Percentiles rank a stretch among this genome's conserved stretches.
Evolutionary conservation across 139 green algal genomes (phyloP).

Genomic region (Chlamydomonas incerta): DNA sequence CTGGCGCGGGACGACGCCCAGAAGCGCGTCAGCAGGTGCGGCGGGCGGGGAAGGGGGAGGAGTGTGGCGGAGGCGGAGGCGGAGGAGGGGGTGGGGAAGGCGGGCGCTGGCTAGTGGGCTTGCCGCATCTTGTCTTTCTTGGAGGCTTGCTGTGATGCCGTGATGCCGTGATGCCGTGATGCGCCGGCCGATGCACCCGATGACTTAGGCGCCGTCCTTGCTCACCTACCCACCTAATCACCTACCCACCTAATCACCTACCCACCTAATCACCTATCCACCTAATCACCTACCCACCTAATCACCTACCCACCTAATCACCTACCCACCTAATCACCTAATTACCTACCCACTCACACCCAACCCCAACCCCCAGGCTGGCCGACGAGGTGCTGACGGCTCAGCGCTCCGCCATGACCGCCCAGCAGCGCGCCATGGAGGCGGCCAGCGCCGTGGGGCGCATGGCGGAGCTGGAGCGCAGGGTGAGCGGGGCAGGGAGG

Average conservation of each 20-base stretch:
- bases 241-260: too few species aligned
- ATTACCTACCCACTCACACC: neutral
- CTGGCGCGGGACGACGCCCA: conserved; percentile 1
- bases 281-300: too few species aligned
- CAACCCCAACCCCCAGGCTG: neutral
- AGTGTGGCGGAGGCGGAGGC: neutral
- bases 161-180: too few species aligned
- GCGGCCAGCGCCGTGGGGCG: neutral
- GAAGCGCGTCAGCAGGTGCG: neutral
- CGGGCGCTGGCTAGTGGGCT: too few species aligned
- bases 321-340: neutral
- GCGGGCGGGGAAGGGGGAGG: neutral
- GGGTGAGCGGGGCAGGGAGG: neutral
- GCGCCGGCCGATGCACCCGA: too few species aligned
- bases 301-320: too few species aligned
- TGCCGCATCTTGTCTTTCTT: too few species aligned
- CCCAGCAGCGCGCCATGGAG: conserved; percentile 38
- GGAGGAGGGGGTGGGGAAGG: neutral
- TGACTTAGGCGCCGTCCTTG: too few species aligned
- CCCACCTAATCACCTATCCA: too few species aligned
- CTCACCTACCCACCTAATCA: too few species aligned
- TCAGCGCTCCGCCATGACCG: conserved; percentile 20
- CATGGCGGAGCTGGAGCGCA: conserved; percentile 36
- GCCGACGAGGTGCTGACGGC: conserved; percentile 18
- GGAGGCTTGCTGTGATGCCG: too few species aligned